phyloP scores from a whole-genome alignment of 768 basidiomycete genomes.

The Lactarius evosmus region DNA sequence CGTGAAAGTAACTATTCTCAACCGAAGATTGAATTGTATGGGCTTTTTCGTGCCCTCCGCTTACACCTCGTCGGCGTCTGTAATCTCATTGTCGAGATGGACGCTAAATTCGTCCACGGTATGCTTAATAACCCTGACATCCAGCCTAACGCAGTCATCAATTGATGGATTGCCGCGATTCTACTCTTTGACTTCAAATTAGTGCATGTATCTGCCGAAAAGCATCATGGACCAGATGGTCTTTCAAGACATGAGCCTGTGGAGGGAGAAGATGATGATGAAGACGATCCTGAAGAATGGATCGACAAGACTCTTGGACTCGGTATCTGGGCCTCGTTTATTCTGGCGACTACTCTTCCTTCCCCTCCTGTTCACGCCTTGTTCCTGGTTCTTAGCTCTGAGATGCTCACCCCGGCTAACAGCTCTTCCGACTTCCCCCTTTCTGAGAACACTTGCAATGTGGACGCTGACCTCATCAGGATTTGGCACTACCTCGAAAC shows the following conservation, averaged over 20 bases:
- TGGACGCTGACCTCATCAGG: too few relatives aligned
- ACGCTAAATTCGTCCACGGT: conserved; percentile 40
- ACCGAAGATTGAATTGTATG: conserved; percentile 33
- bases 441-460: too few relatives aligned
- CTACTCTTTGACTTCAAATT: conserved; percentile 39
- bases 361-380: too few relatives aligned
- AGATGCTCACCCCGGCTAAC: too few relatives aligned
- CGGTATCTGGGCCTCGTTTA: too few relatives aligned
- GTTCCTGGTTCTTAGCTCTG: too few relatives aligned
- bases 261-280: not conserved
- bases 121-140: conserved; percentile 42
- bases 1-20: conserved; percentile 29
- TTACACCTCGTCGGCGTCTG: conserved; percentile 33
- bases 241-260: conserved; percentile 28
- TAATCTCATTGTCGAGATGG: conserved; percentile 34
- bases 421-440: too few relatives aligned
- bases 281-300: too few relatives aligned
- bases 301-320: not conserved
- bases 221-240: conserved; percentile 33
- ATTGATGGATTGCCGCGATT: conserved; percentile 43
- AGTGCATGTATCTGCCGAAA: conserved; percentile 36
- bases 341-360: too few relatives aligned
- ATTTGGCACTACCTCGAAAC: too few relatives aligned
- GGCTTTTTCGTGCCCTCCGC: conserved; percentile 25
- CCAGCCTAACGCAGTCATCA: conserved; percentile 42